These are phyloP conservation scores for Gossypium anomalum DNA, from an alignment of 345 rosid species.

Conservation along the genomic window DNA sequence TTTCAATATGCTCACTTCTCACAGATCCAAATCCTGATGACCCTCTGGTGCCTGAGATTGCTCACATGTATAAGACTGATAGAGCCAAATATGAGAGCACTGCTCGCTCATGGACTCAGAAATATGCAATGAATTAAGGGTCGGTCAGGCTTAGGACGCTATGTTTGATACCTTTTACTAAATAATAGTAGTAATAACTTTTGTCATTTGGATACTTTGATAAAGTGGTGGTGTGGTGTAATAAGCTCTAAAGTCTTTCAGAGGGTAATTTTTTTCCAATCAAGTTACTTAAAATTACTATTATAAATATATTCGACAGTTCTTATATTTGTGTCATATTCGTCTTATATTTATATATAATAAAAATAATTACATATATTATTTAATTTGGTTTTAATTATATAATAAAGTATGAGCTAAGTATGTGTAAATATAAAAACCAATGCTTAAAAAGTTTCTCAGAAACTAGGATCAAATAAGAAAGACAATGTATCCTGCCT, in stretches of 20 bases:
- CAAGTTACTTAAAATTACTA: background rate
- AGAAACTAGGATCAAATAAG: no score
- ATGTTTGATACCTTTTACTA: conserved; percentile 14
- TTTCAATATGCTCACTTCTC: conserved; percentile 64
- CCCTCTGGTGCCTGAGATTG: conserved; percentile 66
- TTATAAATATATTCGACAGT: background rate
- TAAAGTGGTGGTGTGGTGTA: background rate
- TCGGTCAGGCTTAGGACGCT: background rate
- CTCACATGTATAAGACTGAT: conserved; percentile 67
- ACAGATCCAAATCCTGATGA: conserved; percentile 76
- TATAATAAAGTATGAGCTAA: no score
- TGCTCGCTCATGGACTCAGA: conserved; percentile 71
- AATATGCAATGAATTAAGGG: conserved; percentile 55
- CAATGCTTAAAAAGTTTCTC: no score
- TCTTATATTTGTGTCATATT: background rate
- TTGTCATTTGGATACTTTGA: conserved; percentile 15
- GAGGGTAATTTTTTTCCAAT: background rate
- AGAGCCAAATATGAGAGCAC: conserved; percentile 57
- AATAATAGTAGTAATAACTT: conserved; percentile 26
- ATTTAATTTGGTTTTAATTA: no score
- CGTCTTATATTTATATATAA: background rate
- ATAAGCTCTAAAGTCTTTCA: background rate
- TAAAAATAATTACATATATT: no score
- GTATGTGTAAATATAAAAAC: no score
- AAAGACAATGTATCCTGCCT: no score